Percentiles rank a stretch among this genome's conserved stretches.
Evolutionary conservation across 1,284 basidiomycete genomes (phyloP).

Genomic region (Coniferiporia weirii): DNA sequence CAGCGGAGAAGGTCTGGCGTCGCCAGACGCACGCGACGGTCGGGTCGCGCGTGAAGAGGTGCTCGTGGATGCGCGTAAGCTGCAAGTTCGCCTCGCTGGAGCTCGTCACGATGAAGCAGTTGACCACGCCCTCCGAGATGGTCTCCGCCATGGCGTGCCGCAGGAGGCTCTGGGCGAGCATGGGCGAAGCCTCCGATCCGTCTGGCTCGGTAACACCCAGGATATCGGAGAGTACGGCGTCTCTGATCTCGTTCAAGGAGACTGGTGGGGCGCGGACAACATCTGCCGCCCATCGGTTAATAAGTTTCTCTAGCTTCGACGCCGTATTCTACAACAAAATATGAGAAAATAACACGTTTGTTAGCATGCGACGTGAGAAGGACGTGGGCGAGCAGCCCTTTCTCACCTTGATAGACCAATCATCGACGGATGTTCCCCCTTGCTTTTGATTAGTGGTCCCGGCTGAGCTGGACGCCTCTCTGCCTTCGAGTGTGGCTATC

Average conservation of each 20-base stretch:
- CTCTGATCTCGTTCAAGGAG: constrained; percentile 47
- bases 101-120: constrained; percentile 71
- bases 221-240: constrained; percentile 57
- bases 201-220: constrained; percentile 39
- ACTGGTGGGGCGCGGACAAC: constrained; percentile 54
- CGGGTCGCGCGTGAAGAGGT: constrained; percentile 74
- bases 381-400: background rate
- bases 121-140: constrained; percentile 74
- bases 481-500: constrained; percentile 69
- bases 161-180: constrained; percentile 70
- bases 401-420: constrained; percentile 76
- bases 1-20: constrained; percentile 77
- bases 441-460: constrained; percentile 30
- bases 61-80: constrained; percentile 76
- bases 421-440: constrained; percentile 64
- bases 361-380: background rate
- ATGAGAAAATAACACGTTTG: background rate
- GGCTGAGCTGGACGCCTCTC: constrained; percentile 32
- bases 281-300: constrained; percentile 80
- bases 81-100: constrained; percentile 76
- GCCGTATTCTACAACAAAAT: constrained; percentile 53
- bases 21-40: constrained; percentile 81
- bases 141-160: constrained; percentile 72
- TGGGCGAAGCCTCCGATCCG: constrained; percentile 42
- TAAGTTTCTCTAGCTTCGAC: constrained; percentile 68